These are phyloP conservation scores for Camelina hispida DNA, from an alignment of 345 rosid species.

Conservation along the genomic window DNA sequence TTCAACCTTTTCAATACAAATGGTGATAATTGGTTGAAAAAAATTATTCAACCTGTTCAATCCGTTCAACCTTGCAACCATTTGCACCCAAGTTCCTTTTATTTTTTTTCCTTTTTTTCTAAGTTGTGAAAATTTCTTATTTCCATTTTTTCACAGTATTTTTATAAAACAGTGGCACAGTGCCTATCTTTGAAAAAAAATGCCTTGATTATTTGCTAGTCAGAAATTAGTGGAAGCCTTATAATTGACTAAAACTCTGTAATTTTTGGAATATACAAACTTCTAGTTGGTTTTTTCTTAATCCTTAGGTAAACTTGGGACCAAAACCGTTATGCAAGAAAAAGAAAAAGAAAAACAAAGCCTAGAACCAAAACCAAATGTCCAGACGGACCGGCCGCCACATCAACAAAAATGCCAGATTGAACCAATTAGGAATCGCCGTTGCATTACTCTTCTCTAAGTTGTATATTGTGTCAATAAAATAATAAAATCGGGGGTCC, in stretches of 20 bases:
- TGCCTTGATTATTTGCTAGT: not conserved
- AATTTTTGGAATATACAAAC: not conserved
- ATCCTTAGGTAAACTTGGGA: not conserved
- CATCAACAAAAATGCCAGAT: not conserved
- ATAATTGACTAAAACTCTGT: not conserved
- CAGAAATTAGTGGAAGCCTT: not conserved
- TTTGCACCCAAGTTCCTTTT: too few relatives aligned
- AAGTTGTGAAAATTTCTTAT: too few relatives aligned
- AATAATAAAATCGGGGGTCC: not conserved
- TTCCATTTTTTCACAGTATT: too few relatives aligned
- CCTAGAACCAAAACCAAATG: conserved; percentile 1
- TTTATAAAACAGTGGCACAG: not conserved
- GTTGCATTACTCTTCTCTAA: not conserved
- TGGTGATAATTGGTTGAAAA: too few relatives aligned
- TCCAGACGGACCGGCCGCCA: not conserved
- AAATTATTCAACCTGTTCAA: too few relatives aligned
- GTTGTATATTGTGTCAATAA: not conserved
- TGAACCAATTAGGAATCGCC: not conserved
- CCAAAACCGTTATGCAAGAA: not conserved
- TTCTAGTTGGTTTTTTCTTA: not conserved
- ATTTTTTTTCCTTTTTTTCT: too few relatives aligned
- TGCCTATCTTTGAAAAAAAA: not conserved
- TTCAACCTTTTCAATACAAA: too few relatives aligned
- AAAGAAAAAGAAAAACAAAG: too few relatives aligned
- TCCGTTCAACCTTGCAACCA: too few relatives aligned